Percentiles rank a stretch among this genome's conserved stretches.
Conservation (phyloP, 176 grass and related monocot species). For the Urochloa ruziziensis region DNA sequence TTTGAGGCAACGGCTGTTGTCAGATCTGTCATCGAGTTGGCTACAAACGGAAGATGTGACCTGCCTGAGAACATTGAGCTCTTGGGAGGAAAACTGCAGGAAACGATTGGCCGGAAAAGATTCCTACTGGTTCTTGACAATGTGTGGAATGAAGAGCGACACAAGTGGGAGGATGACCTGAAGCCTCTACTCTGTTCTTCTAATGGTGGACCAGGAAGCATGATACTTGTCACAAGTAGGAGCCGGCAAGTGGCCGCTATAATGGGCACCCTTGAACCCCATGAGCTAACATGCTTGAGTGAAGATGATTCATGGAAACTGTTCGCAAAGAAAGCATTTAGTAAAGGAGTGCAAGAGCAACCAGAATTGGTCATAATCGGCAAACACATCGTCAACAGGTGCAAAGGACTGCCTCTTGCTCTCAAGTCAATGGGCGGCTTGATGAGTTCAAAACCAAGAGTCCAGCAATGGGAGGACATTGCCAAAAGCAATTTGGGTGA, state of each 20-base stretch:
- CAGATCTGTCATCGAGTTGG: constrained; percentile 15
- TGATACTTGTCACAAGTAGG: constrained; percentile 32
- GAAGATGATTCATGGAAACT: constrained; percentile 22
- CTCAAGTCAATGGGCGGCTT: constrained; percentile 9
- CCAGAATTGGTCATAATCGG: background rate
- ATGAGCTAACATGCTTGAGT: background rate
- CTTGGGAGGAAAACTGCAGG: background rate
- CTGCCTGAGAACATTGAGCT: background rate
- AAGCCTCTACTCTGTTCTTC: background rate
- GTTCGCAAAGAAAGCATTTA: constrained; percentile 32
- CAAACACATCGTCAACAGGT: constrained; percentile 1
- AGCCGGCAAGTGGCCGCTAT: background rate
- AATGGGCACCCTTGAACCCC: background rate
- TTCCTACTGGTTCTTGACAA: constrained; percentile 34
- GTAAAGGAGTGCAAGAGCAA: background rate
- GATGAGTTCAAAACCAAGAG: constrained; percentile 11
- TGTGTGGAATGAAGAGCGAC: constrained; percentile 36
- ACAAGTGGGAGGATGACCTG: constrained; percentile 17
- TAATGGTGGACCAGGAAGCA: constrained; percentile 2
- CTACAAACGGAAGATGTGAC: background rate
- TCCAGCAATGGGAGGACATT: background rate
- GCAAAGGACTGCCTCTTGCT: constrained; percentile 27
- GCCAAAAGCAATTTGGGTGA: background rate
- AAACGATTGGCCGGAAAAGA: background rate
- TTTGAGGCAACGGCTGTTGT: background rate